Evolutionary conservation across 768 basidiomycete species (phyloP), one percentile per base, ranked within the genome.

Genomic region (Amanita polypyramis): DNA sequence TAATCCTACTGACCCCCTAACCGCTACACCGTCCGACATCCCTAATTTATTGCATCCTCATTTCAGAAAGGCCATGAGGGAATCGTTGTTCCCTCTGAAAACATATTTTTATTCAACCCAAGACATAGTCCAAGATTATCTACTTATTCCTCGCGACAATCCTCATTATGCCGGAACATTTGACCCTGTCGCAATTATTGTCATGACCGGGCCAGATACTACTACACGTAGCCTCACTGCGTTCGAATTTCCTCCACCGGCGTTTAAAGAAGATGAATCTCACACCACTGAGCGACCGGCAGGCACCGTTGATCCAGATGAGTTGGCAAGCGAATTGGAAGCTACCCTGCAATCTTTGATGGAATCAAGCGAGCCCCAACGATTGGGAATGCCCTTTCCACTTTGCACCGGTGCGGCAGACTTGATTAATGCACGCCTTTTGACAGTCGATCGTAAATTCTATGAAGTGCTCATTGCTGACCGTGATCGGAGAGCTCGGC

Each of bases 81-180:
- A 75, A 37, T 83, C 82, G 5, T 62, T 84, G 1, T 55, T 64
- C 6, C 70, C 76, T 0, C 59, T 62, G 9, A 67, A 74, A 50
- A 62, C 72, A 1, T 77, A 72, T 46, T 75, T 79, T 52, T 89
- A 88, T 55, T 64, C 70, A 11, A 77, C 80, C 0, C 58, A 63
- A 7, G 74, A 78, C 1, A 65, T 76, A 0, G 72, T 81, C 6
- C 87, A 92, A 57, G 91, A 96, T 57, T 91, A 85, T 60, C 61
- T 85, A 15, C 72, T 92, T 15, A 58, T 90, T n/a, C 84, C 91
- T 1, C 72, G 75, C 40, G 65, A 70, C 7, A 82, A 60, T 44
- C 88, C 88, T 3, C 83, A 91, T 62, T 85, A 82, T 59, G 63
- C 69, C 33, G 75, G 80, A 3, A 64, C 73, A 9, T 80, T 72